These are phyloP conservation scores for Fusarium guadeloupense DNA, from an alignment of 2,329 filamentous ascomycete genomes.

Conservation along the genomic window DNA sequence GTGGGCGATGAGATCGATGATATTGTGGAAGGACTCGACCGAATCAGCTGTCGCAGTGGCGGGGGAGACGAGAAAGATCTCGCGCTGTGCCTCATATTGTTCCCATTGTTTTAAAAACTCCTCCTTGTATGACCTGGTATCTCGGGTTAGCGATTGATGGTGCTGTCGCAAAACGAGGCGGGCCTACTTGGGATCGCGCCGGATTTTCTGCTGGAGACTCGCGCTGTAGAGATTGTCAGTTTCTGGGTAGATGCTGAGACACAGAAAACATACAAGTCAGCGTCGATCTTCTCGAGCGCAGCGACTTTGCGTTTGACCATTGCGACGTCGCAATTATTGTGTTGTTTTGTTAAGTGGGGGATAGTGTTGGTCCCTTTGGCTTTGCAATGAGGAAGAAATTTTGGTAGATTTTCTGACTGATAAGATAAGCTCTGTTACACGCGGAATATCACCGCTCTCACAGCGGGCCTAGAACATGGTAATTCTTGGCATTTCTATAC, in stretches of 20 bases:
- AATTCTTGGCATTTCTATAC: background rate
- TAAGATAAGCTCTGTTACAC: slow-evolving; percentile 27
- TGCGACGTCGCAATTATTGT: slow-evolving; percentile 15
- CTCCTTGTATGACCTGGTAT: slow-evolving; percentile 79
- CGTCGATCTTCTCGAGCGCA: slow-evolving; percentile 94
- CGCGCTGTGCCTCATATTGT: slow-evolving; percentile 89
- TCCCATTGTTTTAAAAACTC: slow-evolving; percentile 89
- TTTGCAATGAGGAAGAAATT: slow-evolving; percentile 27
- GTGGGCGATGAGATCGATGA: slow-evolving; percentile 93
- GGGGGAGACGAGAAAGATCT: slow-evolving; percentile 89
- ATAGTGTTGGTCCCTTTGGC: slow-evolving; percentile 21
- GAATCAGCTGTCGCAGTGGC: slow-evolving; percentile 79
- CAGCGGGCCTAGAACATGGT: background rate
- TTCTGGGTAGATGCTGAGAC: background rate
- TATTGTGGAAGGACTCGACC: slow-evolving; percentile 84
- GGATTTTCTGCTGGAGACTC: slow-evolving; percentile 91
- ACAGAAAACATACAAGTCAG: slow-evolving; percentile 71
- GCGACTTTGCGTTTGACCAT: slow-evolving; percentile 92
- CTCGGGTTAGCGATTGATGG: slow-evolving; percentile 18
- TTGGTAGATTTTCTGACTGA: slow-evolving; percentile 33
- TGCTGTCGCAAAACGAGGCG: background rate
- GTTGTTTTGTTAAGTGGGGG: slow-evolving; percentile 12
- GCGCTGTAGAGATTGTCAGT: slow-evolving; percentile 62
- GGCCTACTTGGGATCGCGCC: slow-evolving; percentile 80
- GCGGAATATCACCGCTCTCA: slow-evolving; percentile 32